Conservation (phyloP, 805 yeast species). For the Candida taoyuanica region DNA sequence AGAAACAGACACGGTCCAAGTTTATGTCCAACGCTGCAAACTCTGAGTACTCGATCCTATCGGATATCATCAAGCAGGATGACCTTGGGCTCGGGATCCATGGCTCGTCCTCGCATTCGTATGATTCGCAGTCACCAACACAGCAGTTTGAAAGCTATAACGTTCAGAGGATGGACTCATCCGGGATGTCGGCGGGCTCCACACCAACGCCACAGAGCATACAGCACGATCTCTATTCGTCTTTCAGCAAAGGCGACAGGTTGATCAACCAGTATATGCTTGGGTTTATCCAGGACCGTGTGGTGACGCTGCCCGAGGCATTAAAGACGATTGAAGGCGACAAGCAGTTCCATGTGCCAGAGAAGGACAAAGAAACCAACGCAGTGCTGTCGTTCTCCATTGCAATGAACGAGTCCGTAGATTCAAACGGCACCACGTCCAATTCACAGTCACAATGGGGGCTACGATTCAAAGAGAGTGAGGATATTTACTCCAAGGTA, state of each 20-base stretch:
- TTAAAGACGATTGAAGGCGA: constrained; percentile 29
- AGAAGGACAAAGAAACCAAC: not conserved
- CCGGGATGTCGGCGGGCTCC: constrained; percentile 4
- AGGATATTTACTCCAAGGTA: constrained; percentile 75
- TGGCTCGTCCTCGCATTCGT: not conserved
- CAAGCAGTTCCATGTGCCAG: constrained; percentile 3
- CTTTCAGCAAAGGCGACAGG: constrained; percentile 47
- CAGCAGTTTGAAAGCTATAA: constrained; percentile 6
- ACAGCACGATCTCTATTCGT: constrained; percentile 23
- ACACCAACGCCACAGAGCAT: constrained; percentile 17
- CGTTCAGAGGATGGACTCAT: constrained; percentile 8
- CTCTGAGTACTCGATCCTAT: constrained; percentile 64
- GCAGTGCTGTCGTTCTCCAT: constrained; percentile 24
- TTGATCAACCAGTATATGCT: constrained; percentile 64
- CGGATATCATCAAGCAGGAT: constrained; percentile 51
- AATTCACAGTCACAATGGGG: constrained; percentile 30
- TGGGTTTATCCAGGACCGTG: constrained; percentile 42
- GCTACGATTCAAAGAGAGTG: constrained; percentile 54
- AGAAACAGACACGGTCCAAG: constrained; percentile 26
- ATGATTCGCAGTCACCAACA: constrained; percentile 15
- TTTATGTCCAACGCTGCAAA: constrained; percentile 71
- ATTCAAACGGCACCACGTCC: constrained; percentile 6
- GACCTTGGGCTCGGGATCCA: constrained; percentile 7
- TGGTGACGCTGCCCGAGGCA: constrained; percentile 56
- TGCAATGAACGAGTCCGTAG: constrained; percentile 22